phyloP scores from a whole-genome alignment of 768 basidiomycete genomes.

The Mycena vulgaris region DNA sequence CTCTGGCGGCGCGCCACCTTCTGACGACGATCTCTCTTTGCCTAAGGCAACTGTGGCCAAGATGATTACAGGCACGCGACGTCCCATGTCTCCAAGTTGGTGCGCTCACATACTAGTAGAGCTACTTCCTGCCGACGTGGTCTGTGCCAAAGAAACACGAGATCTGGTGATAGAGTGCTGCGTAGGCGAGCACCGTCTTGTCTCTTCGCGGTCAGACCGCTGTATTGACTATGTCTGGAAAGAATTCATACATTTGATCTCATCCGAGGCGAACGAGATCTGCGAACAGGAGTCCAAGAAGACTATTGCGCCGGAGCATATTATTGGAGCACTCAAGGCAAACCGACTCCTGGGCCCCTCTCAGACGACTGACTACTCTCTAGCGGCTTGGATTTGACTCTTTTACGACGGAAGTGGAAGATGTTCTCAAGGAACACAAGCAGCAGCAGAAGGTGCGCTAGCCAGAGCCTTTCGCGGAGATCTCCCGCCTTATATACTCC shows the following conservation, averaged over 20 bases:
- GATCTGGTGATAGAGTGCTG: constrained; percentile 98
- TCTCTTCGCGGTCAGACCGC: background rate
- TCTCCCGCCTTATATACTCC: constrained; percentile 32
- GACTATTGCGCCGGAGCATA: constrained; percentile 98
- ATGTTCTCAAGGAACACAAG: constrained; percentile 96
- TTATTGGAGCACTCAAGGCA: constrained; percentile 92
- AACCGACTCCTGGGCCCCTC: constrained; percentile 32
- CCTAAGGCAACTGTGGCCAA: constrained; percentile 99
- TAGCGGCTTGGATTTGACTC: constrained; percentile 95
- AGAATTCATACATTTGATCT: constrained; percentile 99
- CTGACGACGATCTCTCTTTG: constrained; percentile 94
- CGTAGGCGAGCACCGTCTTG: constrained; percentile 85
- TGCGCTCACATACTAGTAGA: constrained; percentile 65
- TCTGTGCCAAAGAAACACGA: constrained; percentile 95
- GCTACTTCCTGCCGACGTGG: constrained; percentile 87
- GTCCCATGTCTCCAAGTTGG: constrained; percentile 33
- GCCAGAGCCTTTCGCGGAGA: constrained; percentile 4
- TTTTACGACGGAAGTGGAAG: constrained; percentile 92
- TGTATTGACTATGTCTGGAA: constrained; percentile 30
- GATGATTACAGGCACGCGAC: constrained; percentile 86
- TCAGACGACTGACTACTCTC: constrained; percentile 21
- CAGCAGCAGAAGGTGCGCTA: constrained; percentile 89
- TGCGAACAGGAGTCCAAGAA: constrained; percentile 99
- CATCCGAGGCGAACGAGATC: constrained; percentile 97
- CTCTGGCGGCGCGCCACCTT: constrained; percentile 68